These are phyloP conservation scores for Monosporozyma solicola DNA, from an alignment of 805 yeast species.

Conservation along the genomic window DNA sequence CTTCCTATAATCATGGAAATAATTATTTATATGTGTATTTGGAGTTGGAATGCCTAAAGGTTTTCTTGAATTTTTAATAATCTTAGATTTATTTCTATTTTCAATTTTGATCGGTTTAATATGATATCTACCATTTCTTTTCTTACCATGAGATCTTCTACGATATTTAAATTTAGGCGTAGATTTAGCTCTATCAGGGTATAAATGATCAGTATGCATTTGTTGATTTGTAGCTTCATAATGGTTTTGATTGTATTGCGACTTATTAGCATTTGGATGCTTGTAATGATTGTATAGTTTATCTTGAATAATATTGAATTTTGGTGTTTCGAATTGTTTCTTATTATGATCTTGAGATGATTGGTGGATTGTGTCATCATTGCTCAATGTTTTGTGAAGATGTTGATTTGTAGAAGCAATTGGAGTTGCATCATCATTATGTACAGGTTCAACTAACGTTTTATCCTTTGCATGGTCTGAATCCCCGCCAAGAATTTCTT, in stretches of 20 bases:
- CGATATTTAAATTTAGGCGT: constrained; percentile 26
- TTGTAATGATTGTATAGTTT: constrained; percentile 4
- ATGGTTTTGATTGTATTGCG: neutral
- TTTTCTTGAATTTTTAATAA: constrained; percentile 36
- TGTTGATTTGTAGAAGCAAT: neutral
- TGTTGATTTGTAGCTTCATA: neutral
- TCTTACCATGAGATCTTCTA: constrained; percentile 20
- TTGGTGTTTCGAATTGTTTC: constrained; percentile 8
- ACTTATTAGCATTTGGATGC: neutral
- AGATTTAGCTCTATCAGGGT: constrained; percentile 18
- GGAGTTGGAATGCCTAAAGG: constrained; percentile 62
- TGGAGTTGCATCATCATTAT: neutral
- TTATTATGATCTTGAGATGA: neutral
- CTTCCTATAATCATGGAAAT: constrained; percentile 31
- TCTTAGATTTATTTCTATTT: constrained; percentile 18
- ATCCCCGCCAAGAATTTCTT: constrained; percentile 1
- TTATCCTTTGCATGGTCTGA: neutral
- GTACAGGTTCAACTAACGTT: neutral
- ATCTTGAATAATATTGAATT: constrained; percentile 5
- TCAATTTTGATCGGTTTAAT: constrained; percentile 24
- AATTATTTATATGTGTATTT: constrained; percentile 35
- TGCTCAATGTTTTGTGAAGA: neutral
- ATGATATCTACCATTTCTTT: constrained; percentile 9
- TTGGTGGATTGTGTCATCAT: neutral
- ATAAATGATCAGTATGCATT: neutral